Percentiles rank a stretch among this genome's conserved stretches.
These are phyloP conservation scores for Phaeoacremonium minimum DNA, from an alignment of 2,329 filamentous ascomycete genomes.

Conservation along the genomic window DNA sequence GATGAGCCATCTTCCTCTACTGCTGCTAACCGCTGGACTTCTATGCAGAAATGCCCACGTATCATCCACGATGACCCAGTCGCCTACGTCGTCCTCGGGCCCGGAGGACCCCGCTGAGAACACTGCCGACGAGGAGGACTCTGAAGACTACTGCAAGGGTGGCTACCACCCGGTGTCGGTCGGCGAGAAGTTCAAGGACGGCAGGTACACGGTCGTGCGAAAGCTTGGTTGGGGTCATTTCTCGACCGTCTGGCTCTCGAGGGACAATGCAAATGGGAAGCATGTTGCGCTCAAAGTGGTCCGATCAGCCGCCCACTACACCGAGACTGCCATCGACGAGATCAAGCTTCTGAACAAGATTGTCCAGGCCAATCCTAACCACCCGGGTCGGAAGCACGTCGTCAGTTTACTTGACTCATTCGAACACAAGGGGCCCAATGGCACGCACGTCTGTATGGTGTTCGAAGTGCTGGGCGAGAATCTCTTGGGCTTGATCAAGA, in stretches of 20 bases:
- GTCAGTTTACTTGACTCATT: constrained; percentile 96
- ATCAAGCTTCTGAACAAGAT: constrained; percentile 98
- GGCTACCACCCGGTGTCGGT: constrained; percentile 94
- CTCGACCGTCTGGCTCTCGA: constrained; percentile 85
- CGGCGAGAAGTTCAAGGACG: constrained; percentile 96
- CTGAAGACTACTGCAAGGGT: constrained; percentile 98
- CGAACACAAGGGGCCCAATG: constrained; percentile 95
- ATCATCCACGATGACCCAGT: constrained; percentile 59
- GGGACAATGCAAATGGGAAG: constrained; percentile 83
- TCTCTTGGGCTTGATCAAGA: constrained; percentile 89
- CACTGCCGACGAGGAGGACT: constrained; percentile 97
- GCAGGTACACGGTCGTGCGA: constrained; percentile 91
- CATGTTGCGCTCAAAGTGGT: constrained; percentile 98
- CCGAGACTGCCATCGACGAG: constrained; percentile 97
- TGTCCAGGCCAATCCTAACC: constrained; percentile 88
- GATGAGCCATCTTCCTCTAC: constrained; percentile 5
- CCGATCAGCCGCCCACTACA: constrained; percentile 95
- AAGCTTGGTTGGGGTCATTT: constrained; percentile 99
- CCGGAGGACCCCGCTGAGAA: constrained; percentile 83
- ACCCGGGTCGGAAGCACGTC: constrained; percentile 91
- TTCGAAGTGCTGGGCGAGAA: constrained; percentile 98
- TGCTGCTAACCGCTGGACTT: constrained; percentile 21
- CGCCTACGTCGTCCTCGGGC: constrained; percentile 72
- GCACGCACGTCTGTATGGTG: constrained; percentile 97
- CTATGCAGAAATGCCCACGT: constrained; percentile 48